These are phyloP conservation scores for Musa acuminata DNA, from an alignment of 176 grass and related monocot genomes.

Conservation along the genomic window DNA sequence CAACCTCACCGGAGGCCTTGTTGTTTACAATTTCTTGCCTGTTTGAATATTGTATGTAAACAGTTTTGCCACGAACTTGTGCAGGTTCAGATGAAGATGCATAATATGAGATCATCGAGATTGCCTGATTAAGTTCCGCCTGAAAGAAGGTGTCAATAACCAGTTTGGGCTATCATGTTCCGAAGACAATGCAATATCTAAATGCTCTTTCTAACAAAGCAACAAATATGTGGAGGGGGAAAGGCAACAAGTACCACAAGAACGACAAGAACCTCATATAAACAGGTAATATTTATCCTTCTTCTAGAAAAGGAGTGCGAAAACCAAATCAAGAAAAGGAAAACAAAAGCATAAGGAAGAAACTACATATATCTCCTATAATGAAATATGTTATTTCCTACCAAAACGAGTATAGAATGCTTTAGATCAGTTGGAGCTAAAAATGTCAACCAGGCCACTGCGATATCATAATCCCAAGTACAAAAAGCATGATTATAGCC, in stretches of 20 bases:
- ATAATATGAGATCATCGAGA: conserved; percentile 94
- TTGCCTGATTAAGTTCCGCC: conserved; percentile 89
- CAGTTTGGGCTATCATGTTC: not conserved
- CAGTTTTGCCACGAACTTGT: conserved; percentile 94
- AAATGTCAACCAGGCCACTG: too few species aligned
- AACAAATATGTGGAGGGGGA: not conserved
- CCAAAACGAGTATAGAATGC: too few species aligned
- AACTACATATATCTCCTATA: not conserved
- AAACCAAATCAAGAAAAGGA: not conserved
- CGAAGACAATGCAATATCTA: not conserved
- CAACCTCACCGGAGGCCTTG: conserved; percentile 64
- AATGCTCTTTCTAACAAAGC: not conserved
- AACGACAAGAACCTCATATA: not conserved
- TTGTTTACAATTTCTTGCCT: conserved; percentile 93
- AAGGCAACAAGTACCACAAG: not conserved
- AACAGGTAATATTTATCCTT: not conserved
- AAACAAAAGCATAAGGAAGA: not conserved
- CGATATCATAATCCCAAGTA: too few species aligned
- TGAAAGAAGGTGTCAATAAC: conserved; percentile 30
- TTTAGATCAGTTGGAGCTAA: too few species aligned
- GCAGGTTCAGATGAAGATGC: conserved; percentile 78
- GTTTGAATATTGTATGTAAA: conserved; percentile 93
- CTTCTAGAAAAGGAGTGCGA: not conserved
- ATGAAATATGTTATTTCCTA: not conserved
- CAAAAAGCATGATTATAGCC: too few species aligned